Base-by-base conservation (phyloP, 768 basidiomycete genomes). In the Tremella fuciformis region DNA sequence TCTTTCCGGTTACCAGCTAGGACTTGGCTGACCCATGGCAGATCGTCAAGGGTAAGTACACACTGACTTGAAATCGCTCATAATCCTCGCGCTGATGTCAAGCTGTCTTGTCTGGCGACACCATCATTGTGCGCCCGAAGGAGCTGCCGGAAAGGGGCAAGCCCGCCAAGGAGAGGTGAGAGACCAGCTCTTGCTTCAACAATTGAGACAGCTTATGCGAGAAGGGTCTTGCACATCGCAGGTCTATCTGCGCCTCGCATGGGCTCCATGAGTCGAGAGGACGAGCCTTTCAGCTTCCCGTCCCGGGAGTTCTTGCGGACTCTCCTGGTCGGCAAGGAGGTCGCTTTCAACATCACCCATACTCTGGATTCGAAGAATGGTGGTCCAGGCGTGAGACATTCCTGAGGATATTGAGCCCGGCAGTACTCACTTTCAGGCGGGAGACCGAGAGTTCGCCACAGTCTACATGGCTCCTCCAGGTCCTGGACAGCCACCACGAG, bases 221-320 rank as follows among this genome's bases (percentile, higher is more conserved):
- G 13, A 66, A 96, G 93, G 60, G 82, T 92, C 57, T 80, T 98
- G 40, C 89, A 98, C 78, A 83, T 99, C 47, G 90, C 89, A 29
- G 92, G 94, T 69, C 79, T 96, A 49, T 76, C 83, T 19, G 87
- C 92, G 25, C 94, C 96, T 3, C 83, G 89, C 39, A 80, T 91
- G 74, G 94, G 94, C 9, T 88, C 84, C 18, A 81, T 86, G 11
- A 84, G 84, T 22, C 82, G 93, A 59, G 88, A 91, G 60, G 96
- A 98, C 74, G 96, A 97, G 89, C 84, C 86, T 6, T 91, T 87
- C 85, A 88, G 94, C 1, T 96, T 87, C 76, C 89, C 93, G 74
- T 84, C 91, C 48, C 87, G 96, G 64, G 96, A 97, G 78, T 96
- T 87, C 78, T 81, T 98, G 37, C 87, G 96, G 42, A 80, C 85